A percentile compares a stretch with the other conserved stretches of the same genome.
Evolutionary conservation across 2,329 filamentous ascomycete species (phyloP).

Genomic region (Claviceps sp.): DNA sequence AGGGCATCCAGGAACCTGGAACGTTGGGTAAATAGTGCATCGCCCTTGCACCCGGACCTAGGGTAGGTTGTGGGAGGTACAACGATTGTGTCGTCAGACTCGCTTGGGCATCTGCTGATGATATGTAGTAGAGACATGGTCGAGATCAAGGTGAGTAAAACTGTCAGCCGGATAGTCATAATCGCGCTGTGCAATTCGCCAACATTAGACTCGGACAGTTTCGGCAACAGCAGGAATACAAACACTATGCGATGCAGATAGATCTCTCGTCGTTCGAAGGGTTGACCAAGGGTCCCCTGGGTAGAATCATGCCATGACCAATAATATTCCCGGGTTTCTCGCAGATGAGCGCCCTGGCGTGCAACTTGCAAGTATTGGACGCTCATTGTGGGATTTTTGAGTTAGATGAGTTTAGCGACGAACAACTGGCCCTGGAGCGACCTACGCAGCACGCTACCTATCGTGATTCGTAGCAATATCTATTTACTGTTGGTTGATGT

Average conservation of each 20-base stretch:
- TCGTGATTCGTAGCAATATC: too few relatives aligned
- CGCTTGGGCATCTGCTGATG: too few relatives aligned
- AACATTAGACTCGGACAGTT: too few relatives aligned
- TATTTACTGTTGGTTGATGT: slow-evolving; percentile 18
- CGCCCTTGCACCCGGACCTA: too few relatives aligned
- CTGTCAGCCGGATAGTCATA: too few relatives aligned
- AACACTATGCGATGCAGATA: slow-evolving; percentile 25
- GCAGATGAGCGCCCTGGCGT: slow-evolving; percentile 56
- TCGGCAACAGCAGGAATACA: slow-evolving; percentile 19
- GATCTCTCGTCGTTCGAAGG: slow-evolving; percentile 51
- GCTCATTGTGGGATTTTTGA: slow-evolving; percentile 43
- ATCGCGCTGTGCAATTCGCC: too few relatives aligned
- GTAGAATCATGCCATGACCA: slow-evolving; percentile 50
- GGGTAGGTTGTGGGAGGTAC: too few relatives aligned
- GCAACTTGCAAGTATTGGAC: slow-evolving; percentile 62
- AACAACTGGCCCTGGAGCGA: slow-evolving; percentile 57
- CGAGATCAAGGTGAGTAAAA: too few relatives aligned
- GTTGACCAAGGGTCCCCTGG: slow-evolving; percentile 45
- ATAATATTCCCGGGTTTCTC: slow-evolving; percentile 46
- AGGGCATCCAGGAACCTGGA: too few relatives aligned
- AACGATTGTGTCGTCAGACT: too few relatives aligned
- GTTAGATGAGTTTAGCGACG: slow-evolving; percentile 70
- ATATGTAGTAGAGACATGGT: too few relatives aligned
- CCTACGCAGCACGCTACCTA: slow-evolving; percentile 27
- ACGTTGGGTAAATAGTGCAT: too few relatives aligned